Evolutionary conservation across 2,329 filamentous ascomycete species (phyloP).

Genomic region (Sclerotiophoma versabilis): DNA sequence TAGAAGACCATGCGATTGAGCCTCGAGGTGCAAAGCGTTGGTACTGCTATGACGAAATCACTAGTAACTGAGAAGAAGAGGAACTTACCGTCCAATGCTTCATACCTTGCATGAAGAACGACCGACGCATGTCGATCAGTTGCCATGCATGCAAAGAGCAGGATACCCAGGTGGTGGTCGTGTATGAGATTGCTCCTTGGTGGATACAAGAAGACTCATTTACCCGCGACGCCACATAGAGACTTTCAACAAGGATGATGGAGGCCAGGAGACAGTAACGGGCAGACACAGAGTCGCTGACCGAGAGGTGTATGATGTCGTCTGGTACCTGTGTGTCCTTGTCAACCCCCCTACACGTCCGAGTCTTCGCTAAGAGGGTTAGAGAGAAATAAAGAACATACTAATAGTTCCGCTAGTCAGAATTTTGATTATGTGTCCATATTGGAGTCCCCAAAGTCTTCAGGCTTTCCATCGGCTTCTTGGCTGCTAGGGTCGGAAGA

Average conservation of each 20-base stretch:
- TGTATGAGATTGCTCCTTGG: constrained; percentile 78
- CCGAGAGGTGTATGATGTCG: constrained; percentile 66
- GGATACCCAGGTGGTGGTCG: constrained; percentile 75
- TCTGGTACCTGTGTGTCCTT: too few relatives aligned
- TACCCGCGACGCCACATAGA: neutral
- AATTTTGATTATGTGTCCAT: constrained; percentile 60
- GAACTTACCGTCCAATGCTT: constrained; percentile 75
- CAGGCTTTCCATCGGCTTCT: constrained; percentile 57
- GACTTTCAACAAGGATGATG: too few relatives aligned
- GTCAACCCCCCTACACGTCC: too few relatives aligned
- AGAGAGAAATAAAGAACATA: constrained; percentile 46
- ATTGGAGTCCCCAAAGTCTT: constrained; percentile 54
- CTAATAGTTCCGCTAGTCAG: constrained; percentile 53
- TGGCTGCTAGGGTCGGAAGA: constrained; percentile 54
- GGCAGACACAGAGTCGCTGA: constrained; percentile 73
- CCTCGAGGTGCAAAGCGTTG: constrained; percentile 67
- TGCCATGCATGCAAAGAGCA: constrained; percentile 83
- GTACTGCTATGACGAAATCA: constrained; percentile 38
- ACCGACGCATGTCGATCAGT: constrained; percentile 70
- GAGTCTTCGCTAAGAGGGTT: too few relatives aligned
- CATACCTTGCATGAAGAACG: constrained; percentile 69
- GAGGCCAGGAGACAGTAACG: constrained; percentile 68
- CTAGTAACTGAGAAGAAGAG: constrained; percentile 53
- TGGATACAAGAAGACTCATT: too few relatives aligned
- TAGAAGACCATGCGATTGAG: constrained; percentile 71